Evolutionary conservation across 2,329 filamentous ascomycete species (phyloP).

Genomic region (Scopulariopsis brevicaulis): DNA sequence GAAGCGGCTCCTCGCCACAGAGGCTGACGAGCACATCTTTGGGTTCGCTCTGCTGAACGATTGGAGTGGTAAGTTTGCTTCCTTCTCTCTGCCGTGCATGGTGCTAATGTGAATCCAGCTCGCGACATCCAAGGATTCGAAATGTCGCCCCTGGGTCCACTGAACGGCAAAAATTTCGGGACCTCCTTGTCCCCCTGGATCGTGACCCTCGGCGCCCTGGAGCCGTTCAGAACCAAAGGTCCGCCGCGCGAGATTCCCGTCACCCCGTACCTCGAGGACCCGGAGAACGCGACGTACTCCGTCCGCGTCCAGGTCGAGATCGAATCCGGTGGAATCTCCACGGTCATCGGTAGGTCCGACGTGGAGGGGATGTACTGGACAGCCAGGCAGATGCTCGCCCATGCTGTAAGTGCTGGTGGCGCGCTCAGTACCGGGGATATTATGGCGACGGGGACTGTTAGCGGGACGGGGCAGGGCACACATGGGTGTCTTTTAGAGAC

Average conservation of each 20-base stretch:
- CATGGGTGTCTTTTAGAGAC: conserved; percentile 28
- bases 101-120: conserved; percentile 32
- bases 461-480: conserved; percentile 17
- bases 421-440: conserved; percentile 55
- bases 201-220: conserved; percentile 39
- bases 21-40: conserved; percentile 55
- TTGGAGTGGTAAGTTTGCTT: conserved; percentile 27
- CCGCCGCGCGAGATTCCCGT: conserved; percentile 52
- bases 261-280: conserved; percentile 26
- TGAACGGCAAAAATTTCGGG: conserved; percentile 45
- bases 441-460: conserved; percentile 28
- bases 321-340: conserved; percentile 17
- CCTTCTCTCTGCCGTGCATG: conserved; percentile 21
- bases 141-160: conserved; percentile 44
- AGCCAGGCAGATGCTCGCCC: conserved; percentile 57
- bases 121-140: conserved; percentile 45
- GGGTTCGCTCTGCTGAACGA: conserved; percentile 54
- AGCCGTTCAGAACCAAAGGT: conserved; percentile 33
- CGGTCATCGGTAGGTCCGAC: conserved; percentile 17
- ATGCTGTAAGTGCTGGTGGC: conserved; percentile 63
- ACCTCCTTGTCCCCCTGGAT: conserved; percentile 48
- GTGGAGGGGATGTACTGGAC: conserved; percentile 20
- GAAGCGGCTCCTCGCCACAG: conserved; percentile 25
- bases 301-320: conserved; percentile 18
- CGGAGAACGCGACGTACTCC: conserved; percentile 20